Percentiles rank a stretch among this genome's conserved stretches.
These are phyloP conservation scores for Plasmodium chabaudi DNA, from an alignment of 169 alveolate genomes.

Conservation along the genomic window DNA sequence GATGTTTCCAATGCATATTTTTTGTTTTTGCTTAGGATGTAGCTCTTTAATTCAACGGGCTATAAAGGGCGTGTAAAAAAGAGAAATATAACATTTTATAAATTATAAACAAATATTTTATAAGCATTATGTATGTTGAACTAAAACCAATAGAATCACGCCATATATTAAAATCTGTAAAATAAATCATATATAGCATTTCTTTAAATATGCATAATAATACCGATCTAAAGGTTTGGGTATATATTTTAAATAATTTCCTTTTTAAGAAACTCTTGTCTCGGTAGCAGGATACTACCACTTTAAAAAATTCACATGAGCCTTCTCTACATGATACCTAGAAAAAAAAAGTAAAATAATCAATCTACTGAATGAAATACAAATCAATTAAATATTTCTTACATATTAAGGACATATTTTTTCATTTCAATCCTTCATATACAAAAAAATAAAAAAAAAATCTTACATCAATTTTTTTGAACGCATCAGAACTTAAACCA, in stretches of 20 bases:
- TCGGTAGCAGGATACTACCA: constrained; percentile 56
- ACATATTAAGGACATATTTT: not conserved
- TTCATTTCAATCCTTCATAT: not conserved
- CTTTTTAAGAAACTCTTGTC: constrained; percentile 47
- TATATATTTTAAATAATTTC: constrained; percentile 33
- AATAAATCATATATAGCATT: not conserved
- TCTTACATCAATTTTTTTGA: constrained; percentile 50
- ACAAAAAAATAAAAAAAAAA: not conserved
- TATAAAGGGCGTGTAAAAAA: constrained; percentile 2
- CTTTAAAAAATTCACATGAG: constrained; percentile 12
- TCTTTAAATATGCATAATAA: not conserved
- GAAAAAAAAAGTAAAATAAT: not conserved
- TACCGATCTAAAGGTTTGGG: constrained; percentile 51
- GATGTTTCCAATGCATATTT: constrained; percentile 49
- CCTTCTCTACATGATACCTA: constrained; percentile 29
- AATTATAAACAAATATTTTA: not conserved
- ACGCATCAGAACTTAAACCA: constrained; percentile 54
- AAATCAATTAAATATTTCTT: not conserved
- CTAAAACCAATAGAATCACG: no score
- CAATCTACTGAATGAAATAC: not conserved
- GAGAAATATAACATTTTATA: not conserved
- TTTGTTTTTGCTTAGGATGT: constrained; percentile 34
- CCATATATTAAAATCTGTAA: no score
- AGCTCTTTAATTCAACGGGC: constrained; percentile 50
- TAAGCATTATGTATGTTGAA: no score